phyloP scores from a whole-genome alignment of 2,329 filamentous ascomycete genomes.

The Trichoderma sp. region DNA sequence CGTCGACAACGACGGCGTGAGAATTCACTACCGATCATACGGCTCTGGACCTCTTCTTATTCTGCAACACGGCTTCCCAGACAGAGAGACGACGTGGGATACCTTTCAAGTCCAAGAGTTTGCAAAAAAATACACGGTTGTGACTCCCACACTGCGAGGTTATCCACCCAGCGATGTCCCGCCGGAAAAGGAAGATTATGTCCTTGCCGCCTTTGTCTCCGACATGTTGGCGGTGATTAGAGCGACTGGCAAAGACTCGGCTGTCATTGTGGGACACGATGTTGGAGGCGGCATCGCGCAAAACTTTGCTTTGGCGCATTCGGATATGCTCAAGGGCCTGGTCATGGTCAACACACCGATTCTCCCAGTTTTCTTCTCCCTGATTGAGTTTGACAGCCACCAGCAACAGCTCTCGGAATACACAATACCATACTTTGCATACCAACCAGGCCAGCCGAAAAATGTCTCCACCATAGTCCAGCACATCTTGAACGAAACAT shows the following conservation, averaged over 20 bases:
- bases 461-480: background rate
- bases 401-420: background rate
- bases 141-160: background rate
- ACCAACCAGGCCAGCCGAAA: background rate
- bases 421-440: background rate
- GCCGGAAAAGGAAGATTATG: background rate
- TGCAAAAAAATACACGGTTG: background rate
- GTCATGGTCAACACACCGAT: background rate
- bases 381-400: background rate
- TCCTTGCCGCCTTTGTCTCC: background rate
- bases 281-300: background rate
- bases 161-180: background rate
- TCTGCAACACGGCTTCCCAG: background rate
- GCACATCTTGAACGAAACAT: background rate
- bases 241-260: background rate
- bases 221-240: background rate
- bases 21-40: background rate
- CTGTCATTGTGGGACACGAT: background rate
- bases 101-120: background rate
- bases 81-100: background rate
- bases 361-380: background rate
- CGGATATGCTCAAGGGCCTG: background rate
- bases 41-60: background rate
- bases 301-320: background rate
- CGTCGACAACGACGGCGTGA: background rate